These are phyloP conservation scores for Helicocarpus griseus DNA, from an alignment of 2,329 filamentous ascomycete genomes.

Conservation along the genomic window DNA sequence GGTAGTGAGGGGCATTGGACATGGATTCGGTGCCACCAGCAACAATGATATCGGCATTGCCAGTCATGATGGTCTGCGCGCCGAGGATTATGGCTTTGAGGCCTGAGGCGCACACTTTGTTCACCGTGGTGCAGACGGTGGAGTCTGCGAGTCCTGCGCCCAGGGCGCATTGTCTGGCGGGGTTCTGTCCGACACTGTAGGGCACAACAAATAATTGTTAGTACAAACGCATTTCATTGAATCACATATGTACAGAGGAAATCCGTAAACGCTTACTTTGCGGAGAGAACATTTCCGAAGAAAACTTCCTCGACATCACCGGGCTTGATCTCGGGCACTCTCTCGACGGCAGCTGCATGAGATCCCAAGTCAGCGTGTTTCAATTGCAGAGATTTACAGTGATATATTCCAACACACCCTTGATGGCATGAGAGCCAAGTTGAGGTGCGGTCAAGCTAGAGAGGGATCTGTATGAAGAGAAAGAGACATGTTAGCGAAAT, in stretches of 20 bases:
- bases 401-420: slow-evolving; percentile 48
- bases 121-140: slow-evolving; percentile 82
- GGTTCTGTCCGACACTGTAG: slow-evolving; percentile 81
- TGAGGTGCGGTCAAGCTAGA: slow-evolving; percentile 78
- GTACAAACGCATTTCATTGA: background rate
- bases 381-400: background rate
- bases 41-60: slow-evolving; percentile 84
- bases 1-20: slow-evolving; percentile 96
- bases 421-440: slow-evolving; percentile 85
- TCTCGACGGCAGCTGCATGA: slow-evolving; percentile 61
- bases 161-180: slow-evolving; percentile 87
- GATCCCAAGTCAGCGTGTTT: slow-evolving; percentile 1
- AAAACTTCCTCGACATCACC: slow-evolving; percentile 92
- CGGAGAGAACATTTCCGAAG: slow-evolving; percentile 95
- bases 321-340: slow-evolving; percentile 75
- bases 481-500: slow-evolving; percentile 2
- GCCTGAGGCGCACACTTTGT: slow-evolving; percentile 97
- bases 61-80: slow-evolving; percentile 94
- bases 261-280: no score
- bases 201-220: slow-evolving; percentile 9
- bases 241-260: no score
- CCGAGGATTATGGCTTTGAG: slow-evolving; percentile 92
- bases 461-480: slow-evolving; percentile 55
- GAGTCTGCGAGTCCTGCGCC: slow-evolving; percentile 72
- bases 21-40: slow-evolving; percentile 96